Percentiles rank a stretch among this genome's conserved stretches.
These are phyloP conservation scores for Eucalyptus camaldulensis DNA, from an alignment of 345 rosid species.

Conservation along the genomic window DNA sequence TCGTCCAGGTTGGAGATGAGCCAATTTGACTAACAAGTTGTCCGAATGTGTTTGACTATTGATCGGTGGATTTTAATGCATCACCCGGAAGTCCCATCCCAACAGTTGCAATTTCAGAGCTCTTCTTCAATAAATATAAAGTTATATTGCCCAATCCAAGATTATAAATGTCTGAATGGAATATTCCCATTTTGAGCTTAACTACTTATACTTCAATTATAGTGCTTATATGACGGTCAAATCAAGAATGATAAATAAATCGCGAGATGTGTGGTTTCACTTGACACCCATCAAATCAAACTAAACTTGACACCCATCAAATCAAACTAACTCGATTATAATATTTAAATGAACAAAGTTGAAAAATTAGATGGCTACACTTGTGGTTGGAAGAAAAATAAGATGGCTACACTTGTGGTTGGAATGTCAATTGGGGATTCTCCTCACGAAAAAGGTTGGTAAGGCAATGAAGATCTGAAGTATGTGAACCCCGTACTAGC, in stretches of 20 bases:
- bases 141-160: neutral
- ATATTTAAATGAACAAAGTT: neutral
- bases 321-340: neutral
- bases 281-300: neutral
- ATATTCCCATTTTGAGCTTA: neutral
- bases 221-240: neutral
- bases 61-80: neutral
- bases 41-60: neutral
- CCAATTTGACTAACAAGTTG: neutral
- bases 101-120: neutral
- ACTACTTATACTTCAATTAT: neutral
- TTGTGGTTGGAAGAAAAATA: neutral
- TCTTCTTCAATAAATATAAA: neutral
- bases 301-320: neutral
- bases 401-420: neutral
- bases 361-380: neutral
- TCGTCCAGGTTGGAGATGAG: neutral
- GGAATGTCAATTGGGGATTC: neutral
- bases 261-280: neutral
- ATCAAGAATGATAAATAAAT: neutral
- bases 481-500: neutral
- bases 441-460: neutral
- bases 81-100: neutral
- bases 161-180: neutral
- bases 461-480: neutral